Percentiles rank a stretch among this genome's conserved stretches.
phyloP scores from a whole-genome alignment of 495 filamentous ascomycete genomes.

The Immersiella caudata region DNA sequence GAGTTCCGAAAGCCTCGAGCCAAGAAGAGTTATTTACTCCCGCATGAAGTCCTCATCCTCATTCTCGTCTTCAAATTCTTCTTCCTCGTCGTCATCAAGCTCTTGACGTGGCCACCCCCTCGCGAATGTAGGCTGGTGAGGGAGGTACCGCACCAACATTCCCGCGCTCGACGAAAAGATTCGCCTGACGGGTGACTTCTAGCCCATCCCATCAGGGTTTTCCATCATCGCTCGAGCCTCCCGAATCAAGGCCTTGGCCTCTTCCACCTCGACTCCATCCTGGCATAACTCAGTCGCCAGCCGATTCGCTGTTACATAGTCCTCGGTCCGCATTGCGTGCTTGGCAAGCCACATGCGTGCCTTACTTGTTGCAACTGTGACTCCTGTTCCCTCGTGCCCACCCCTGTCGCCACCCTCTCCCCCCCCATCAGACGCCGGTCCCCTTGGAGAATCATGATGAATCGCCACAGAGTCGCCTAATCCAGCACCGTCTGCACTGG shows the following conservation, averaged over 20 bases:
- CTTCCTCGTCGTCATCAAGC: background rate
- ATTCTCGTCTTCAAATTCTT: background rate
- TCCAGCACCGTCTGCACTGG: slow-evolving; percentile 33
- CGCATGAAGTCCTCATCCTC: background rate
- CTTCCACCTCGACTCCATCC: slow-evolving; percentile 96
- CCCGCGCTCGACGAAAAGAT: slow-evolving; percentile 8
- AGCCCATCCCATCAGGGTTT: slow-evolving; percentile 29
- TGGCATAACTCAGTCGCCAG: slow-evolving; percentile 89
- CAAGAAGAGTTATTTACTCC: background rate
- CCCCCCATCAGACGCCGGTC: slow-evolving; percentile 54
- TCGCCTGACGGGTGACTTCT: slow-evolving; percentile 28
- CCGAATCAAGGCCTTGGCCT: slow-evolving; percentile 92
- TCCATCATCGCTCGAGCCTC: slow-evolving; percentile 85
- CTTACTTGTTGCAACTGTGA: slow-evolving; percentile 85
- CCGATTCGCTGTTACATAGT: slow-evolving; percentile 74
- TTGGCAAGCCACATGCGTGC: slow-evolving; percentile 93
- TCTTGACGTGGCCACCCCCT: background rate
- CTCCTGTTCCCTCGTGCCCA: slow-evolving; percentile 65
- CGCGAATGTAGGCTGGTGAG: background rate
- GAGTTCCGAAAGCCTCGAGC: background rate
- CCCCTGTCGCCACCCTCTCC: slow-evolving; percentile 49
- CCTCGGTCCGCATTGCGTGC: slow-evolving; percentile 72
- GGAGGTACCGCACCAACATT: background rate
- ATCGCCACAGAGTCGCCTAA: slow-evolving; percentile 54
- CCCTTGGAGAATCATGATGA: slow-evolving; percentile 49